Evolutionary conservation across 805 yeast genomes (phyloP), one percentile per base, ranked within the genome.

Genomic region (Candida alai): DNA sequence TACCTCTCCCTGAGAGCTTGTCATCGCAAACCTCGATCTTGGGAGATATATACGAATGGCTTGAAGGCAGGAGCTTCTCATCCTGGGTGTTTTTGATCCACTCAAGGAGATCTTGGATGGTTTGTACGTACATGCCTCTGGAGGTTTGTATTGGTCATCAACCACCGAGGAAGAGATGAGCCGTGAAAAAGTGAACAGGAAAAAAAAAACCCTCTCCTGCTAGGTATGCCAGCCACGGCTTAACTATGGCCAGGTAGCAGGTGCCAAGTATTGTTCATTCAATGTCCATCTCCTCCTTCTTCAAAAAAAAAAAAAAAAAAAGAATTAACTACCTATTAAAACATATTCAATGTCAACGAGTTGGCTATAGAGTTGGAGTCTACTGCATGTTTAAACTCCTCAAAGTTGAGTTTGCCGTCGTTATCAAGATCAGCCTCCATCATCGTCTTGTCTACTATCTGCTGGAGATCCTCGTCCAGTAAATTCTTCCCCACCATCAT

Each of bases 401-500:
- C 87, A 54, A 88, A 93, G 41, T 82, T 80, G 41, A 93, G 63
- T 47, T 73, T 77, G 1, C 96, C 95, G 51, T 88, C 96, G 2
- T 90, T 89, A 48, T 89, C 96, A 19, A 57, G 49, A 52, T 89
- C 97, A 33, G 87, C 89, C 56, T 90, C 97, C 78, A 87, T 77
- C 44, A 94, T 88, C 0, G 98, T 88, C 58, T 94, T 80, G 57
- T 93, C 97, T n/a, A 90, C 97, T 34, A 93, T 76, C 59, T 94
- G 97, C 57, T 93, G 99, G 36, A 93, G 70, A 51, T 93, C 96
- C 18, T 76, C 78, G 39, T 85, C 95, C 42, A 78, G 82, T 37
- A 94, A 62, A 51, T 93, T 88, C 47, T 78, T 81, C 1, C 97
- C 98, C 18, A 94, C 98, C 98, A 93, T 93, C 76, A 86, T 84